phyloP scores from a whole-genome alignment of 2,329 filamentous ascomycete genomes.

The Blastomyces gilchristii region DNA sequence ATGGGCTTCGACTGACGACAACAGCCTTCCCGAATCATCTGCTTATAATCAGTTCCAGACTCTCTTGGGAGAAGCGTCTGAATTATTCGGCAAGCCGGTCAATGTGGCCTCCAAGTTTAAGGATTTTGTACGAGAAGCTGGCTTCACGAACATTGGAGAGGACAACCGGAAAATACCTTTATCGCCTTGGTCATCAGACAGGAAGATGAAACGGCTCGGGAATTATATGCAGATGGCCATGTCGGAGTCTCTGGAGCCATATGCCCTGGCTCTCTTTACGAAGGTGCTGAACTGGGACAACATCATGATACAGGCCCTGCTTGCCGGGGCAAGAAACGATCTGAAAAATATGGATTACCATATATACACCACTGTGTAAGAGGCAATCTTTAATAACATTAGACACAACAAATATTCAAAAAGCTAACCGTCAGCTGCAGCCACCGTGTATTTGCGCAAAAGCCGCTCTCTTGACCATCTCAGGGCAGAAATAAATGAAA shows the following conservation, averaged over 20 bases:
- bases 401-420: not conserved
- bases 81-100: constrained; percentile 20
- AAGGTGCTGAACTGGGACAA: constrained; percentile 20
- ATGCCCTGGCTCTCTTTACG: constrained; percentile 20
- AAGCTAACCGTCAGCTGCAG: not conserved
- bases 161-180: constrained; percentile 32
- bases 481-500: not conserved
- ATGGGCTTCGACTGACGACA: constrained; percentile 23
- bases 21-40: constrained; percentile 18
- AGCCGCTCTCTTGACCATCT: not conserved
- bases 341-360: constrained; percentile 10
- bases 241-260: constrained; percentile 19
- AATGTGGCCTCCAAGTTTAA: constrained; percentile 26
- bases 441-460: constrained; percentile 1
- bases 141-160: constrained; percentile 43
- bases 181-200: constrained; percentile 24
- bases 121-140: constrained; percentile 38
- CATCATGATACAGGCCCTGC: constrained; percentile 8
- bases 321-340: constrained; percentile 8
- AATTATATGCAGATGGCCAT: constrained; percentile 16
- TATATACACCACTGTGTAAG: constrained; percentile 9
- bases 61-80: constrained; percentile 17
- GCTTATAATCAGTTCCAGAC: constrained; percentile 17
- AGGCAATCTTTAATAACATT: not conserved
- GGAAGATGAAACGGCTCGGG: constrained; percentile 15